phyloP scores from a whole-genome alignment of 2,329 filamentous ascomycete species.

The Periconia macrospinosa region DNA sequence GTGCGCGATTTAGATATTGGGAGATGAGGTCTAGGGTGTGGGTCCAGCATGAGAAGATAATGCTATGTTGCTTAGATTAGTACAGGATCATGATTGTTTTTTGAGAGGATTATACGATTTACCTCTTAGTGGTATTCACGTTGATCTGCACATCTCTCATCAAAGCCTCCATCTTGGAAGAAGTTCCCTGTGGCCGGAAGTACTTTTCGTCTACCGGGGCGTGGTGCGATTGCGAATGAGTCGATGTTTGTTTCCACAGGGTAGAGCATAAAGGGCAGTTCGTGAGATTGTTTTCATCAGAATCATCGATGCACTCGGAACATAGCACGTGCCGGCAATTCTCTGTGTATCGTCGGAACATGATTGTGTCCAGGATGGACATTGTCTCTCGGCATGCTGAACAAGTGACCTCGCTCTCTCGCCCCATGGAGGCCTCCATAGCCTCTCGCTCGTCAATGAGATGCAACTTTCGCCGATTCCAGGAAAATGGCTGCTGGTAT shows the following conservation, averaged over 20 bases:
- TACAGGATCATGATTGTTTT: too few species aligned
- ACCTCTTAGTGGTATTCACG: slow-evolving; percentile 32
- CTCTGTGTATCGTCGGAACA: slow-evolving; percentile 23
- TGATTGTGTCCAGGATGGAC: slow-evolving; percentile 19
- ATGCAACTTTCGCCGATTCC: slow-evolving; percentile 40
- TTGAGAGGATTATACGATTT: too few species aligned
- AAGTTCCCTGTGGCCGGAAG: slow-evolving; percentile 31
- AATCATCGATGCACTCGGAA: slow-evolving; percentile 33
- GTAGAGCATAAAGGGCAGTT: slow-evolving; percentile 27
- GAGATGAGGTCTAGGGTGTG: slow-evolving; percentile 29
- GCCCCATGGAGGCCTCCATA: slow-evolving; percentile 25
- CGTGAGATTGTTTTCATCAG: slow-evolving; percentile 4
- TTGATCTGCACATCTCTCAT: slow-evolving; percentile 36
- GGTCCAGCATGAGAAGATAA: slow-evolving; percentile 38
- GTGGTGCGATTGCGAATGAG: not conserved
- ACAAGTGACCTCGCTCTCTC: slow-evolving; percentile 29
- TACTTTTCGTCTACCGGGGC: slow-evolving; percentile 25
- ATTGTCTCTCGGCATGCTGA: slow-evolving; percentile 34
- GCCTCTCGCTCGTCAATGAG: slow-evolving; percentile 42
- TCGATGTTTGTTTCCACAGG: slow-evolving; percentile 10
- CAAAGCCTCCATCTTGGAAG: slow-evolving; percentile 40
- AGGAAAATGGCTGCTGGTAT: slow-evolving; percentile 50
- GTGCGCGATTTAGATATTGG: slow-evolving; percentile 8
- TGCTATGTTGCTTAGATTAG: slow-evolving; percentile 12
- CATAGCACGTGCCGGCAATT: slow-evolving; percentile 39